Conservation (phyloP, 805 yeast species). For the Kazachstania kunashirensis region DNA sequence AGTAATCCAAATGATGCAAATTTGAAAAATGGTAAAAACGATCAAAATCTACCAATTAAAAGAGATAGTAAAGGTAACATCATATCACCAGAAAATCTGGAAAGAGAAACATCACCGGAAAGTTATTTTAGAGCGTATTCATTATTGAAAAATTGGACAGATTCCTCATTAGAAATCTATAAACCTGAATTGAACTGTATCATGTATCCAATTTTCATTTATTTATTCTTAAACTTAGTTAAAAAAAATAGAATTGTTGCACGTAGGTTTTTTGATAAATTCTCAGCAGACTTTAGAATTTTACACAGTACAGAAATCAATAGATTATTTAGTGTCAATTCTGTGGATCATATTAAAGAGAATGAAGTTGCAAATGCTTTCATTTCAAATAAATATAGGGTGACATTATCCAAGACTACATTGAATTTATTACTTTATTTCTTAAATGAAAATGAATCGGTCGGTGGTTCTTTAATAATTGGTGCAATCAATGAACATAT, state of each 20-base stretch:
- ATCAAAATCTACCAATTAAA: conserved; percentile 12
- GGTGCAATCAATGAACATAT: conserved; percentile 79
- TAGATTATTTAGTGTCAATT: conserved; percentile 60
- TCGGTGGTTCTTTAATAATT: conserved; percentile 83
- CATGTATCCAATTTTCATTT: conserved; percentile 87
- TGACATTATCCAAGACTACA: conserved; percentile 73
- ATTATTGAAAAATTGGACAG: conserved; percentile 79
- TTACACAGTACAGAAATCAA: conserved; percentile 72
- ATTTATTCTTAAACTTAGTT: conserved; percentile 72
- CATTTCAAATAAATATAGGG: conserved; percentile 59
- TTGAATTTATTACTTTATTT: conserved; percentile 77
- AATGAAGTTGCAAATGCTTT: conserved; percentile 74
- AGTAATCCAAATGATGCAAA: conserved; percentile 21
- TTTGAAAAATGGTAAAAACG: not conserved
- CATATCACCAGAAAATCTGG: conserved; percentile 18
- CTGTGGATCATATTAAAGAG: conserved; percentile 73
- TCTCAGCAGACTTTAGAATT: conserved; percentile 59
- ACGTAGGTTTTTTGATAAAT: conserved; percentile 64
- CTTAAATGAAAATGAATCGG: conserved; percentile 81
- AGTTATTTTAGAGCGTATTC: conserved; percentile 72
- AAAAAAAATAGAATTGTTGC: conserved; percentile 55
- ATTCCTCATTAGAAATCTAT: conserved; percentile 81
- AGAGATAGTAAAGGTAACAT: conserved; percentile 25
- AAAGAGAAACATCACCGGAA: conserved; percentile 40
- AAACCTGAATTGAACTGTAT: conserved; percentile 77